phyloP scores from a whole-genome alignment of 1,284 basidiomycete species.

The Pseudozyma sp. region DNA sequence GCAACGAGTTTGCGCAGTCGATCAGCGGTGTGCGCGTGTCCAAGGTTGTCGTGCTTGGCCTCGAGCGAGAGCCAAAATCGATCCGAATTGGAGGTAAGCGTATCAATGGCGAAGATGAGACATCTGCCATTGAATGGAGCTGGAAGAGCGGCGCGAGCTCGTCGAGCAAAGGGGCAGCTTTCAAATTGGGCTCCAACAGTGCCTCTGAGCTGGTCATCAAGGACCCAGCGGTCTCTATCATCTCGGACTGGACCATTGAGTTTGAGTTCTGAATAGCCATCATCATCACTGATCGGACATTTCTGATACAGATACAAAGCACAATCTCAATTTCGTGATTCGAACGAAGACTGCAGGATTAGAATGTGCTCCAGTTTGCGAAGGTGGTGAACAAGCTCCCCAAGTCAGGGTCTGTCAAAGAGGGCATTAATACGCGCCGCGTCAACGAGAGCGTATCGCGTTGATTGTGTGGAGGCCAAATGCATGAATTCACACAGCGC shows the following conservation, averaged over 20 bases:
- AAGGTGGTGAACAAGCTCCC: not conserved
- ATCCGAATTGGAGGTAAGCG: conserved; percentile 36
- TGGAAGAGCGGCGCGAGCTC: conserved; percentile 46
- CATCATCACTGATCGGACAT: not conserved
- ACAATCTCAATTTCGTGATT: not conserved
- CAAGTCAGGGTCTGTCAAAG: no score
- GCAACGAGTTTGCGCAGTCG: conserved; percentile 55
- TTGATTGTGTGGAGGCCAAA: conserved; percentile 11
- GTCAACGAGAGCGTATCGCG: conserved; percentile 8
- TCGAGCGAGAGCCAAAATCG: conserved; percentile 45
- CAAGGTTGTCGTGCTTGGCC: conserved; percentile 62
- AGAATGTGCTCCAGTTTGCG: not conserved
- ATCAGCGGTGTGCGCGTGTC: conserved; percentile 61
- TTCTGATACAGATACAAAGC: not conserved
- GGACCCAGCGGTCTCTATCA: conserved; percentile 55
- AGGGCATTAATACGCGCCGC: not conserved
- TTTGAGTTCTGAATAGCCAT: conserved; percentile 29
- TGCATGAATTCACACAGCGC: not conserved
- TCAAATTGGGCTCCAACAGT: conserved; percentile 24
- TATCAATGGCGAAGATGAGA: conserved; percentile 12
- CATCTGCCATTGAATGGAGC: conserved; percentile 35
- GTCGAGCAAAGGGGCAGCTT: conserved; percentile 26
- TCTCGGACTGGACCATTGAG: conserved; percentile 57
- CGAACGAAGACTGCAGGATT: not conserved
- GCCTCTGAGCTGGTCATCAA: conserved; percentile 60